phyloP scores from a whole-genome alignment of 1,284 basidiomycete genomes.

The Leccinum subspadiceum region DNA sequence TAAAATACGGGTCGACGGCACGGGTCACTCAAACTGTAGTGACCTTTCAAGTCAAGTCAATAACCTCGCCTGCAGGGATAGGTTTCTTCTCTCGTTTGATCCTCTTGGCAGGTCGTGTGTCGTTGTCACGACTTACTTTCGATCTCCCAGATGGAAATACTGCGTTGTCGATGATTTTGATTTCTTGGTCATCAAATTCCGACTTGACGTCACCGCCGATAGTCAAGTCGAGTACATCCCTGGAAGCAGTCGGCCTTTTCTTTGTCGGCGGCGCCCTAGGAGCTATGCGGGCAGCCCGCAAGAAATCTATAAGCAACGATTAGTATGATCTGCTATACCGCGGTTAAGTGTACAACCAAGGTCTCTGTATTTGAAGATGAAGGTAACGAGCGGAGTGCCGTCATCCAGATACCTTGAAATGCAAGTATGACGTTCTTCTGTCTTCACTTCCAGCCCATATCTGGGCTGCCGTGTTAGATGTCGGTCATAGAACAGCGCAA shows the following conservation, averaged over 20 bases:
- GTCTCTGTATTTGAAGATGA: slow-evolving; percentile 33
- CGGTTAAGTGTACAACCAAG: slow-evolving; percentile 16
- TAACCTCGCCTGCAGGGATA: slow-evolving; percentile 21
- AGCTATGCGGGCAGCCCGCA: slow-evolving; percentile 5
- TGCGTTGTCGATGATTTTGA: slow-evolving; percentile 6
- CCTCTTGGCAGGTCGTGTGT: slow-evolving; percentile 21
- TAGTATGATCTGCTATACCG: background rate
- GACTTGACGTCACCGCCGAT: slow-evolving; percentile 7
- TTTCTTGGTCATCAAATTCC: slow-evolving; percentile 5
- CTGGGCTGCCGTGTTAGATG: slow-evolving; percentile 11
- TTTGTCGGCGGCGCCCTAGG: slow-evolving; percentile 13
- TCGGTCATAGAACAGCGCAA: background rate
- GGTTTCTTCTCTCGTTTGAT: slow-evolving; percentile 24
- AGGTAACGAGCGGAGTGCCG: slow-evolving; percentile 21
- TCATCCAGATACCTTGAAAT: slow-evolving; percentile 14
- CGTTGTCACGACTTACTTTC: background rate
- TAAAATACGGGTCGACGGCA: background rate
- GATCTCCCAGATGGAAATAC: slow-evolving; percentile 8
- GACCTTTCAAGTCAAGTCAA: slow-evolving; percentile 30
- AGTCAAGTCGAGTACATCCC: slow-evolving; percentile 28
- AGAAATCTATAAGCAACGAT: slow-evolving; percentile 20
- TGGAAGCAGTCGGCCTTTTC: background rate
- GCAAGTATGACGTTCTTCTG: background rate
- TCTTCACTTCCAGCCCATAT: slow-evolving; percentile 22
- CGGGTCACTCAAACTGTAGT: background rate